Conservation (phyloP, 1,284 basidiomycete species). For the Puccinia triticina region DNA sequence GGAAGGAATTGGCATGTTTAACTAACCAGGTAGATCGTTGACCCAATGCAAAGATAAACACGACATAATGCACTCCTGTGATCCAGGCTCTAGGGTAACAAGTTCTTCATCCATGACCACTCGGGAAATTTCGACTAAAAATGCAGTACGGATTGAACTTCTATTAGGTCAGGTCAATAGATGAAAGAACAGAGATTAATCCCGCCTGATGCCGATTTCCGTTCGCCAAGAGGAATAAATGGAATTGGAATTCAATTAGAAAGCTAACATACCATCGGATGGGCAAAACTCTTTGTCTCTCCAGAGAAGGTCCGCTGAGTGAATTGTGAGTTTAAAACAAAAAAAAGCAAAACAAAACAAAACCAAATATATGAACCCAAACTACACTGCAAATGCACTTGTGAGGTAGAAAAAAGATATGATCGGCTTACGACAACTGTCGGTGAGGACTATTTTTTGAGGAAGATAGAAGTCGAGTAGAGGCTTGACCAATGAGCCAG, state of each 20-base stretch:
- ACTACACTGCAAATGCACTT: slow-evolving; percentile 53
- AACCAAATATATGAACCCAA: too few relatives aligned
- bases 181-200: not conserved
- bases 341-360: too few relatives aligned
- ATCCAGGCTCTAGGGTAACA: slow-evolving; percentile 66
- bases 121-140: slow-evolving; percentile 71
- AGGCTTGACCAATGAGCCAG: slow-evolving; percentile 55
- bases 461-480: slow-evolving; percentile 42
- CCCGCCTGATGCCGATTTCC: not conserved
- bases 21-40: slow-evolving; percentile 87
- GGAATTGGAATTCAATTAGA: not conserved
- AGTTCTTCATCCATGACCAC: slow-evolving; percentile 77
- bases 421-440: slow-evolving; percentile 1
- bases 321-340: slow-evolving; percentile 44
- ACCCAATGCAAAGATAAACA: slow-evolving; percentile 94
- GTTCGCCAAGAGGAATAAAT: not conserved
- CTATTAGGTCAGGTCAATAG: slow-evolving; percentile 42
- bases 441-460: slow-evolving; percentile 17
- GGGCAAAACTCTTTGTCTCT: slow-evolving; percentile 44
- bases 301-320: slow-evolving; percentile 32
- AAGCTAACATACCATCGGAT: not conserved
- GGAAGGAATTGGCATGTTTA: not conserved
- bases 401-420: slow-evolving; percentile 45
- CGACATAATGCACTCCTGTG: slow-evolving; percentile 88
- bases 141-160: not conserved